phyloP scores from a whole-genome alignment of 1,139 yeast genomes.

The Magnusiomyces clavatus region DNA sequence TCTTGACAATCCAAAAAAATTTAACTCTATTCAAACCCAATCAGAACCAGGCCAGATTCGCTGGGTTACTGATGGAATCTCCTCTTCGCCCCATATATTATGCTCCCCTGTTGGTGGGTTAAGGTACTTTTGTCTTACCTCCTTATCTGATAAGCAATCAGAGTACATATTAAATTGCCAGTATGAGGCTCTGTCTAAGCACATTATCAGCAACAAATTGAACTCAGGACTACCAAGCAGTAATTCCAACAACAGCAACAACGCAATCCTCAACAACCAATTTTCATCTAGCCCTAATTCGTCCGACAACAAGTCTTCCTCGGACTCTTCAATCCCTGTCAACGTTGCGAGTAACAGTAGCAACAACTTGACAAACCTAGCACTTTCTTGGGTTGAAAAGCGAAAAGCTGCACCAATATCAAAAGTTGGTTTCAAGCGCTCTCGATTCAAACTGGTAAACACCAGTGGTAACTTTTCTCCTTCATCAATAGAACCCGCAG shows the following conservation, averaged over 20 bases:
- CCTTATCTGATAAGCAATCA: constrained; percentile 7
- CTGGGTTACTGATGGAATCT: constrained; percentile 20
- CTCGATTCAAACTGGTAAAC: constrained; percentile 8
- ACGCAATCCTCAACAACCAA: too few species aligned
- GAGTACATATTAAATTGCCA: constrained; percentile 4
- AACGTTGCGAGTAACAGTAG: constrained; percentile 14
- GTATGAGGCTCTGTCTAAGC: constrained; percentile 20
- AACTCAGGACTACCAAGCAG: too few species aligned
- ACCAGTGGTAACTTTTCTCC: constrained; percentile 17
- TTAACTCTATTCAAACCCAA: constrained; percentile 17
- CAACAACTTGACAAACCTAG: constrained; percentile 22
- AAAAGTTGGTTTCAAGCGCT: constrained; percentile 7
- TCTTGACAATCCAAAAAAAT: constrained; percentile 33
- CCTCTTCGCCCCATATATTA: constrained; percentile 25
- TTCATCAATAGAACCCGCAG: constrained; percentile 16
- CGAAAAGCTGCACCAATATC: constrained; percentile 8
- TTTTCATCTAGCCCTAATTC: constrained; percentile 17
- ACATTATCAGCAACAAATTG: constrained; percentile 25
- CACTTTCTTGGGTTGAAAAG: constrained; percentile 24
- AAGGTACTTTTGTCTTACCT: constrained; percentile 38
- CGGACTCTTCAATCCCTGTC: constrained; percentile 16
- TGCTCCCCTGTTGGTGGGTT: constrained; percentile 48
- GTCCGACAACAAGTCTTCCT: constrained; percentile 13
- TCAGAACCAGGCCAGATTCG: constrained; percentile 36
- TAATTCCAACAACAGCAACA: too few species aligned